These are phyloP conservation scores for Ichthyophthirius multifiliis DNA, from an alignment of 169 alveolate species.

Conservation along the genomic window DNA sequence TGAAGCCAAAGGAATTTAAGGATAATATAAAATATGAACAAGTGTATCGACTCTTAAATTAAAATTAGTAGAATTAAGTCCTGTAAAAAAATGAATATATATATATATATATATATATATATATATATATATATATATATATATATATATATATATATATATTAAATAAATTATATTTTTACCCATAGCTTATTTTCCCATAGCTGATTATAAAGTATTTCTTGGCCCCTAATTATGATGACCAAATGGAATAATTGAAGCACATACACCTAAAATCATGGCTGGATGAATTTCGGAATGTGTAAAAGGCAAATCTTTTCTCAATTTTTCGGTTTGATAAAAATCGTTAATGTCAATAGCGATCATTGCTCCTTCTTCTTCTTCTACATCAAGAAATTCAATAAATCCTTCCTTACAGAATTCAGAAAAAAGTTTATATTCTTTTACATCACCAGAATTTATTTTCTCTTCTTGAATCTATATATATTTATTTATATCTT, in stretches of 20 bases:
- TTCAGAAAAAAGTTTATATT: constrained; percentile 75
- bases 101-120: not conserved
- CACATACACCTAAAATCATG: constrained; percentile 99
- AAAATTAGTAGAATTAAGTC: constrained; percentile 96
- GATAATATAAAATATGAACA: constrained; percentile 97
- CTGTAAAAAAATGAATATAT: not conserved
- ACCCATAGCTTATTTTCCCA: constrained; percentile 99
- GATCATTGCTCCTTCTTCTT: constrained; percentile 99
- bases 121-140: not conserved
- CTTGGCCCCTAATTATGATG: constrained; percentile 99
- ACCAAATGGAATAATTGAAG: constrained; percentile 99
- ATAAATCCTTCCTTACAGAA: constrained; percentile 93
- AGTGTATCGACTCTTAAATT: constrained; percentile 98
- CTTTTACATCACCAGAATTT: not conserved
- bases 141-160: too few species aligned
- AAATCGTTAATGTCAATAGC: constrained; percentile 98
- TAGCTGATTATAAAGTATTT: constrained; percentile 99
- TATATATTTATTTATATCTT: constrained; percentile 76
- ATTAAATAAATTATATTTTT: too few species aligned
- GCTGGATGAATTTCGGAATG: constrained; percentile 99
- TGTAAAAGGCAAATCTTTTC: constrained; percentile 83
- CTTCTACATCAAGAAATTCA: constrained; percentile 99
- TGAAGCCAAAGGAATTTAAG: constrained; percentile 98
- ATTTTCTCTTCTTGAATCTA: not conserved
- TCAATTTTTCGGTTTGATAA: constrained; percentile 35